phyloP scores from a whole-genome alignment of 1,139 yeast species.

The Scheffersomyces illinoinensis region DNA sequence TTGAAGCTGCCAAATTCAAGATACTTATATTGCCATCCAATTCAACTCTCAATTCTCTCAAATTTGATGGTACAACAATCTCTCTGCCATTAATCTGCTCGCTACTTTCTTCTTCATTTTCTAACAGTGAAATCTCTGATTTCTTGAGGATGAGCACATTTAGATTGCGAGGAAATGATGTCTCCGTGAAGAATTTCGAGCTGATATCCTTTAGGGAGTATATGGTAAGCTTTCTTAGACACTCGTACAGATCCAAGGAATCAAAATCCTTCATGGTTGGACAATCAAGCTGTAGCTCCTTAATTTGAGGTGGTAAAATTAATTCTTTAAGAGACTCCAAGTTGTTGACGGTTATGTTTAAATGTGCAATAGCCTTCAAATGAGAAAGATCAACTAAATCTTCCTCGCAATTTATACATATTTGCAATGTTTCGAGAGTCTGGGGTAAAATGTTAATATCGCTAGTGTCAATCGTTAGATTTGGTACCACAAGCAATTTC shows the following conservation, averaged over 20 bases:
- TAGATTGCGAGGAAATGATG: not conserved
- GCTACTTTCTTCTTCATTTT: not conserved
- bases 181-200: not conserved
- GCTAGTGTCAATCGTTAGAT: not conserved
- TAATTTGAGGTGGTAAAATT: not conserved
- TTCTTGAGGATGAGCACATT: not conserved
- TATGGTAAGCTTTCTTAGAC: not conserved
- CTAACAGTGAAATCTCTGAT: not conserved
- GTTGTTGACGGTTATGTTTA: not conserved
- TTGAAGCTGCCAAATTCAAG: not conserved
- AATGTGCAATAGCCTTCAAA: not conserved
- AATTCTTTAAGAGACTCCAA: not conserved
- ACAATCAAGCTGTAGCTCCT: not conserved
- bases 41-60: not conserved
- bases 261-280: not conserved
- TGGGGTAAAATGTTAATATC: not conserved
- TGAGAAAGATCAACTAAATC: not conserved
- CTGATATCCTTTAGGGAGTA: not conserved
- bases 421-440: not conserved
- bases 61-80: not conserved
- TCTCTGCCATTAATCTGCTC: not conserved
- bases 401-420: not conserved
- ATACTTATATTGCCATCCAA: not conserved
- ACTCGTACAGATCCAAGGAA: not conserved
- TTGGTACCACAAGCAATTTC: not conserved